phyloP scores from a whole-genome alignment of 202 grass and related monocot genomes.

The Digitaria exilis region DNA sequence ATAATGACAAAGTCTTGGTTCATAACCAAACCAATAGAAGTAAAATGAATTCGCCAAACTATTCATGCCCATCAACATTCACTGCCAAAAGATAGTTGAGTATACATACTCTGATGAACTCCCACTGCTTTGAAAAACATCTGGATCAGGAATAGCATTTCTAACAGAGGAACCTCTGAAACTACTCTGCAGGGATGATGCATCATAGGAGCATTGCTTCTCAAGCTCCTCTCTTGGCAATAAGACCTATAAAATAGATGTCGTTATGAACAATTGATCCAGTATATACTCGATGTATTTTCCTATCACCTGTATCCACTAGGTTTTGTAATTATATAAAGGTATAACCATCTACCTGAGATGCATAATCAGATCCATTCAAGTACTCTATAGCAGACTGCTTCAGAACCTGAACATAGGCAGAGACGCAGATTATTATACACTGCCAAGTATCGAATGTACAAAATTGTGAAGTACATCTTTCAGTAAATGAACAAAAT shows the following conservation, averaged over 20 bases:
- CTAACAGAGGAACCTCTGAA: conserved; percentile 67
- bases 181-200: conserved; percentile 42
- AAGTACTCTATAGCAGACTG: conserved; percentile 69
- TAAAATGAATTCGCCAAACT: conserved; percentile 17
- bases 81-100: conserved; percentile 29
- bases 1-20: conserved; percentile 36
- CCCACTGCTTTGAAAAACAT: conserved; percentile 58
- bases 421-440: conserved; percentile 12
- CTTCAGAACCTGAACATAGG: conserved; percentile 63
- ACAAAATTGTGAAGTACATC: neutral
- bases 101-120: conserved; percentile 73
- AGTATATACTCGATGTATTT: conserved; percentile 6
- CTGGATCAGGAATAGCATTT: conserved; percentile 82
- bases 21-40: conserved; percentile 30
- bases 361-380: conserved; percentile 69
- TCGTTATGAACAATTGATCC: conserved; percentile 32
- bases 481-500: neutral
- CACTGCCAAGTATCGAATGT: neutral
- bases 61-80: conserved; percentile 1
- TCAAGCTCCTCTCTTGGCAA: conserved; percentile 71
- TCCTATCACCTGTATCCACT: neutral
- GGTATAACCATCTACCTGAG: conserved; percentile 60
- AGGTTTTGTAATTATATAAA: conserved; percentile 25
- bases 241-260: conserved; percentile 60
- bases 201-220: conserved; percentile 43